Conservation (phyloP, 805 yeast species). For the Saccharomycopsis oosterbeekiorum region DNA sequence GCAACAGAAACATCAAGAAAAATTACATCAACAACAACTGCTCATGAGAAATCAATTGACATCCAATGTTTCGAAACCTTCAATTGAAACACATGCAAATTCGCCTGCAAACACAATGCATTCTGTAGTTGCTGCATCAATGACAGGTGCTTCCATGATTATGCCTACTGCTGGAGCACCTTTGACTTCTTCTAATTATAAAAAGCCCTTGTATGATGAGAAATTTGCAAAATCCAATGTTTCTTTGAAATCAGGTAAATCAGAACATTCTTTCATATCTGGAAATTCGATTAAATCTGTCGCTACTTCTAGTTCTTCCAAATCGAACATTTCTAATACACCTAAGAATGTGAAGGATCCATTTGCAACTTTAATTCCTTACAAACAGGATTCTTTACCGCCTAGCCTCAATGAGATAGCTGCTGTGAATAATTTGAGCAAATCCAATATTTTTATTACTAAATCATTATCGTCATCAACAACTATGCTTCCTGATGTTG, state of each 20-base stretch:
- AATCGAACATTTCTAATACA: not conserved
- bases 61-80: not conserved
- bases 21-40: conserved; percentile 1
- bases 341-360: conserved; percentile 8
- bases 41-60: not conserved
- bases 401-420: not conserved
- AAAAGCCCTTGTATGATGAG: conserved; percentile 4
- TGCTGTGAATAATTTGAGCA: not conserved
- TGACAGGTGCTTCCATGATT: not conserved
- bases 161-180: not conserved
- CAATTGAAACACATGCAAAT: not conserved
- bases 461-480: not conserved
- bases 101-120: not conserved
- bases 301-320: conserved; percentile 2
- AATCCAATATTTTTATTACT: not conserved
- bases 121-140: not conserved
- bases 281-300: conserved; percentile 7
- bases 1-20: conserved; percentile 8
- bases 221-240: conserved; percentile 4
- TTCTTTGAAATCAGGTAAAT: conserved; percentile 13
- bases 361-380: conserved; percentile 9
- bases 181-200: not conserved
- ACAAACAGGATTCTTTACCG: not conserved
- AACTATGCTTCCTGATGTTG: not conserved
- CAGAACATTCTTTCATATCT: conserved; percentile 12